Evolutionary conservation across 306 rosid genomes (phyloP).

Genomic region (Pueraria montana): DNA sequence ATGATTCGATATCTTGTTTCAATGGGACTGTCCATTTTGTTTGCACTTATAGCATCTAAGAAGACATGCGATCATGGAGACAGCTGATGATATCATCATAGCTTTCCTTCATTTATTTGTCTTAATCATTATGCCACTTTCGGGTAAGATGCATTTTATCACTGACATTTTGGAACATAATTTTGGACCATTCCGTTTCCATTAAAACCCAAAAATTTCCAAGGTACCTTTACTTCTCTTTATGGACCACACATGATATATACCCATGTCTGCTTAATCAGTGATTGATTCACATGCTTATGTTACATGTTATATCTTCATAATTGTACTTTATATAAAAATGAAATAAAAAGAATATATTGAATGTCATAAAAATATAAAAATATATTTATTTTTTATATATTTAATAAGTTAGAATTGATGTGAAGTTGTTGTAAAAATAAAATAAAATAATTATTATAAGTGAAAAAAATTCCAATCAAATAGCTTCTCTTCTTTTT

Average conservation of each 20-base stretch:
- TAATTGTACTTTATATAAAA: neutral
- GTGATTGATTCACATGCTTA: neutral
- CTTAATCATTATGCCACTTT: constrained; percentile 23
- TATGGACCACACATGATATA: constrained; percentile 12
- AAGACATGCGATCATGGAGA: constrained; percentile 33
- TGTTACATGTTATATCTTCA: neutral
- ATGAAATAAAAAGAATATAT: too few species aligned
- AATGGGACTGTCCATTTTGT: constrained; percentile 18
- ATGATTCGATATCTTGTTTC: neutral
- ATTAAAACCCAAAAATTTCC: constrained; percentile 21
- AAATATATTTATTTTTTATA: too few species aligned
- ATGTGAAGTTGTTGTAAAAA: neutral
- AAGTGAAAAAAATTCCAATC: neutral
- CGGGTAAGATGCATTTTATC: constrained; percentile 26
- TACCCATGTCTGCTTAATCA: neutral
- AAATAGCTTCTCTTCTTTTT: neutral
- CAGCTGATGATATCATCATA: neutral
- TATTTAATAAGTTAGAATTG: neutral
- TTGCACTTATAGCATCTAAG: constrained; percentile 13
- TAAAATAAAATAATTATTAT: neutral
- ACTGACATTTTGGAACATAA: constrained; percentile 27
- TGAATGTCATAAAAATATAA: too few species aligned
- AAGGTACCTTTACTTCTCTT: constrained; percentile 6
- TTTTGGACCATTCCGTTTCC: constrained; percentile 47
- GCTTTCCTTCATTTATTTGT: neutral